A percentile compares a stretch with the other conserved stretches of the same genome.
phyloP scores from a whole-genome alignment of 2,329 filamentous ascomycete species.

The Claviceps spartinae region DNA sequence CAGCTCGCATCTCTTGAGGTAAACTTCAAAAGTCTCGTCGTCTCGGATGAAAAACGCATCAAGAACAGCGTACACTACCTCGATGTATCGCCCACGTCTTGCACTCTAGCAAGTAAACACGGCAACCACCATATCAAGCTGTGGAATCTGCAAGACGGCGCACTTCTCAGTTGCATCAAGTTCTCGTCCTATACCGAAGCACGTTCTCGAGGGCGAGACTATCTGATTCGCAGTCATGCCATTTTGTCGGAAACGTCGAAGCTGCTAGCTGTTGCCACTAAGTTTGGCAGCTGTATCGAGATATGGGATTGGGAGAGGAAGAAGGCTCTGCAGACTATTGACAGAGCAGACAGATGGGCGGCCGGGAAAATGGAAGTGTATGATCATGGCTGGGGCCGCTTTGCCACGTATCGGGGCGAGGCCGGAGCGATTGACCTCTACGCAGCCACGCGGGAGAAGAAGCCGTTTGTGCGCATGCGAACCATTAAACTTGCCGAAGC shows the following conservation, averaged over 20 bases:
- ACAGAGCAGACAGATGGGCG: conserved; percentile 25
- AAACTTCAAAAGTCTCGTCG: conserved; percentile 12
- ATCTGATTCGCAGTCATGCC: conserved; percentile 28
- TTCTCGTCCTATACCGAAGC: conserved; percentile 26
- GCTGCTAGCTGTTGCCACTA: conserved; percentile 24
- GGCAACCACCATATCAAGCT: conserved; percentile 72
- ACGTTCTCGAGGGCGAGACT: conserved; percentile 25
- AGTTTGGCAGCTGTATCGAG: conserved; percentile 25
- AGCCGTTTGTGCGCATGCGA: conserved; percentile 22
- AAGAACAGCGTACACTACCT: conserved; percentile 21
- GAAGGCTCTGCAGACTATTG: conserved; percentile 25
- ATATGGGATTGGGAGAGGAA: conserved; percentile 26
- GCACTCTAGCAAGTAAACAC: conserved; percentile 23
- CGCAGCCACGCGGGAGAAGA: conserved; percentile 18
- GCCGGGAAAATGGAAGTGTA: conserved; percentile 22
- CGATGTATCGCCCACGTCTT: conserved; percentile 20
- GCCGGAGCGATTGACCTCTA: conserved; percentile 21
- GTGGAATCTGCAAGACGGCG: conserved; percentile 71
- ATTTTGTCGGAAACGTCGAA: conserved; percentile 26
- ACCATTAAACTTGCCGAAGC: conserved; percentile 22
- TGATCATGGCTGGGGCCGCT: conserved; percentile 19
- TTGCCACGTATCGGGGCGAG: conserved; percentile 23
- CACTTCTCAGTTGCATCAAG: conserved; percentile 42
- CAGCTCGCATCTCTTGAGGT: conserved; percentile 7
- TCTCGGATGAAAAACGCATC: conserved; percentile 16